Evolutionary conservation across 495 filamentous ascomycete genomes (phyloP), one percentile per base, ranked within the genome.

Genomic region (Penicillium alfredii): DNA sequence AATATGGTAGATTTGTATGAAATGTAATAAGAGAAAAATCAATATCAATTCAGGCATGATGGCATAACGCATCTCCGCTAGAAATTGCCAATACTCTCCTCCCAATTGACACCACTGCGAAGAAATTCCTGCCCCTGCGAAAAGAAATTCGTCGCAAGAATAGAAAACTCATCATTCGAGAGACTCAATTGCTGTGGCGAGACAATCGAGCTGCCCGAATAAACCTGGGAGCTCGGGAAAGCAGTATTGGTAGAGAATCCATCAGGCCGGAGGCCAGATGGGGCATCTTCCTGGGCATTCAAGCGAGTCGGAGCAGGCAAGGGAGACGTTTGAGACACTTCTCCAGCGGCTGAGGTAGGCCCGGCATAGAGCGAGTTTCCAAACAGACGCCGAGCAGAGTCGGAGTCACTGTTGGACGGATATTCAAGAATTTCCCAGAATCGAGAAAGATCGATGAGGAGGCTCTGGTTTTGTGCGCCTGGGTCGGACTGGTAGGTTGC

Each of bases 401-500:
- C 54, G 0, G 53, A 41, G 15, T 69, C 64, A 37, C 62, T 68
- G 30, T 64, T 63, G 6, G 66, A 68, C 8, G 66, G 64, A 33
- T 71, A 72, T 50, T 72, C 68, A 0, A 72, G 52, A 18, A 72
- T 64, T 37, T 72, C 66, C 60, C 66, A 72, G 46, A 72, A 72
- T 19, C 60, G 61, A 1, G 66, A 69, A 0, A 72, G 56, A 26
- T 72, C 68, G 11, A 72, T 71, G 0, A 71, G 42, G 9, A 72
- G 54, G 25, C 61, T 66, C 38, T 68, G 62, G 39, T 67, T 67
- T 27, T 64, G 65, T 1, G 56, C 48, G 10, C 46, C 53, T 0
- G 61, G 57, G 16, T 63, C 58, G 8, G 64, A 55, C 31, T 64
- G 60, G 33, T 70, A 66, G 8, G 68, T 63, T 8, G 66, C 57